Evolutionary conservation across 2,329 filamentous ascomycete species (phyloP), one percentile per base, ranked within the genome.

Genomic region (Arthroderma sp.): DNA sequence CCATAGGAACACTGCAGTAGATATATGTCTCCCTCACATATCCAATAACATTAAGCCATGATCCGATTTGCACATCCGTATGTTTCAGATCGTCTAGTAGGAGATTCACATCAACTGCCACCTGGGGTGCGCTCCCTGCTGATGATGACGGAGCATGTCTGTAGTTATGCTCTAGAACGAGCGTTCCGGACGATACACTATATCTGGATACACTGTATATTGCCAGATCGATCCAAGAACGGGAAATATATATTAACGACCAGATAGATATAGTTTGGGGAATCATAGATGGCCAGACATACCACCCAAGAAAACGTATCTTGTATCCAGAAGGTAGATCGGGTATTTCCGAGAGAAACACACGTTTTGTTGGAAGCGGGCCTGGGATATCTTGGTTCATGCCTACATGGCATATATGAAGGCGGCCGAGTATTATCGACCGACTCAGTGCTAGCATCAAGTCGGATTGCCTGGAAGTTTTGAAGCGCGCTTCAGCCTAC

Each of bases 291-390:
- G 15, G 34, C 29, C 9, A 42, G 31, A 66, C 78, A 67, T 73
- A 94, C 89, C 88, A 95, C 63, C 86, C 88, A 42, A 96, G 66
- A 62, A 96, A 94, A 49, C 89, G 81, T 49, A 95, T 81, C 66
- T 96, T 96, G n/a, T 78, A 75, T 36, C 76, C 75, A 9, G 67
- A 51, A n/a, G 66, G 57, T 40, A 68, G 67, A 42, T 58, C 57
- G 3, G 73, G 66, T 9, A 88, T 65, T 46, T 74, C 68, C 9
- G 75, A 77, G 44, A 89, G 69, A 48, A 86, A 77, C 48, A 80
- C 77, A 36, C 80, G 68, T 47, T 66, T 70, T 22, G 80, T 81
- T 5, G 85, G 75, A 30, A 77, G 66, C 29, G 84, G 83, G 6
- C 74, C 76, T 49, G 60, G 63, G 57, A 61, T 63, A 44, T 48